These are phyloP conservation scores for Adansonia gregorii DNA, from an alignment of 441 rosid genomes.

Conservation along the genomic window DNA sequence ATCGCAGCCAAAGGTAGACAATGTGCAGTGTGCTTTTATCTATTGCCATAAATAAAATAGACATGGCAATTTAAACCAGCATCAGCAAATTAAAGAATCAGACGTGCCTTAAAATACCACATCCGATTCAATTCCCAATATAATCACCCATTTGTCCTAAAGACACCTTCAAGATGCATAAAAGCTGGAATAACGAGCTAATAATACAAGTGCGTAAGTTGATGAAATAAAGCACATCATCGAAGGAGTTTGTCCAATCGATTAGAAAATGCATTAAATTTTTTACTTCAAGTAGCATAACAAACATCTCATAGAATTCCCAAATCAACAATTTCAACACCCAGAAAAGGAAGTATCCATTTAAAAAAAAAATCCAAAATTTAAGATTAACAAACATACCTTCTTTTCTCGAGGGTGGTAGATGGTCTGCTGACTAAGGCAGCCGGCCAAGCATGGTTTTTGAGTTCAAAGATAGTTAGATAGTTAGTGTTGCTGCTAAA, in stretches of 20 bases:
- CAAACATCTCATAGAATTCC: background rate
- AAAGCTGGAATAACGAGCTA: background rate
- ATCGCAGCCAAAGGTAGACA: background rate
- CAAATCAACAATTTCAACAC: background rate
- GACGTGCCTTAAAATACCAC: background rate
- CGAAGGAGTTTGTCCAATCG: background rate
- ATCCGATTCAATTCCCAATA: background rate
- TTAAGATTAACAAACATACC: conserved; percentile 37
- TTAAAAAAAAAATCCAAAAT: background rate
- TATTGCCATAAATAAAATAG: background rate
- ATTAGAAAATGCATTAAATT: background rate
- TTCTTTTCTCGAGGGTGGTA: conserved; percentile 31
- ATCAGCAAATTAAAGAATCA: background rate
- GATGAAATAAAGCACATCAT: background rate
- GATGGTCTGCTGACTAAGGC: conserved; percentile 29
- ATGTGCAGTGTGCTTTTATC: background rate
- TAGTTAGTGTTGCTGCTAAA: conserved; percentile 36
- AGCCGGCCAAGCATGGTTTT: conserved; percentile 29
- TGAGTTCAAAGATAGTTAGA: conserved; percentile 31
- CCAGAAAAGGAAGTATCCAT: background rate
- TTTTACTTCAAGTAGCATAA: background rate
- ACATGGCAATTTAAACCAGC: background rate
- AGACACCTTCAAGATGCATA: background rate
- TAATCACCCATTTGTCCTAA: background rate
- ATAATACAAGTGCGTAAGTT: background rate